Conservation (phyloP, 2,329 filamentous ascomycete genomes). For the Curvularia verruculosa region DNA sequence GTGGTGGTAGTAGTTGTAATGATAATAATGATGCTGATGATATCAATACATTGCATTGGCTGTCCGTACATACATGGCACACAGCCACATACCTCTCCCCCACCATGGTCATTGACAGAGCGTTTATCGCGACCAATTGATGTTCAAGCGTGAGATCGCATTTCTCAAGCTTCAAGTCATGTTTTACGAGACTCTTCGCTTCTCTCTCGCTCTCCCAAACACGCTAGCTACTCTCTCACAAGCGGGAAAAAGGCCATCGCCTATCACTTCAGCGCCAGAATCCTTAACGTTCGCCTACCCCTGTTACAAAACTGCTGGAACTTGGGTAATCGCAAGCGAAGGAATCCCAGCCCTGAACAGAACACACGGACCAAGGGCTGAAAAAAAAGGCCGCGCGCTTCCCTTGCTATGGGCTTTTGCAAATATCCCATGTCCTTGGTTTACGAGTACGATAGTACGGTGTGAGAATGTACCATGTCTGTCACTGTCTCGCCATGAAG, state of each 20-base stretch:
- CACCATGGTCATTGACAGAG: background rate
- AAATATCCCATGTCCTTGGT: background rate
- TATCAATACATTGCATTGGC: background rate
- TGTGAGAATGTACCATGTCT: background rate
- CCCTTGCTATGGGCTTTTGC: background rate
- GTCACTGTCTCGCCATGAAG: background rate
- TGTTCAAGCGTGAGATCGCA: background rate
- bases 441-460: background rate
- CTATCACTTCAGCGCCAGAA: background rate
- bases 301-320: background rate
- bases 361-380: background rate
- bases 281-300: slow-evolving; percentile 13
- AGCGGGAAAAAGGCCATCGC: background rate
- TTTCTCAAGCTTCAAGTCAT: background rate
- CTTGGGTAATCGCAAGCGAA: slow-evolving; percentile 4
- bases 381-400: background rate
- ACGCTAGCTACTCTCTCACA: background rate
- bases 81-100: background rate
- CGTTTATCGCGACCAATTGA: background rate
- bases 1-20: background rate
- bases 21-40: background rate
- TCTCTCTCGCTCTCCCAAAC: background rate
- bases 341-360: background rate
- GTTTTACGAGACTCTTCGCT: background rate
- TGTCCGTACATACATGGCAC: too few relatives aligned